phyloP scores from a whole-genome alignment of 2,329 filamentous ascomycete genomes.

The Ceratocystiopsis sp. region DNA sequence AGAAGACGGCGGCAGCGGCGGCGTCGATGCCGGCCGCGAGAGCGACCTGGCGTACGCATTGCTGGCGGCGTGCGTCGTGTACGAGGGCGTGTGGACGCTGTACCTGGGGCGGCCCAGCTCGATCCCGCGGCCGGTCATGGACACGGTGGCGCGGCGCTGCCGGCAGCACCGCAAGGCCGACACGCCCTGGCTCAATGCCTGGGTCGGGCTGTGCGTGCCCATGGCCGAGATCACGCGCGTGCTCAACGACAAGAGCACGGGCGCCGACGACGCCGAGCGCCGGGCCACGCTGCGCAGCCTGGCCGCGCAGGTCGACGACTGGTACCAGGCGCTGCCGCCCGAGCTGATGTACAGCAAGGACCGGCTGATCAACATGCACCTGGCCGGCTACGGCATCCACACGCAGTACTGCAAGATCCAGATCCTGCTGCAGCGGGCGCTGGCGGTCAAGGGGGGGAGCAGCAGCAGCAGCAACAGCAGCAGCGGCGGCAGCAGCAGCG shows the following conservation, averaged over 20 bases:
- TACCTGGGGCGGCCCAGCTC: slow-evolving; percentile 4
- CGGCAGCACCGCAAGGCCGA: not conserved
- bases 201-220: slow-evolving; percentile 1
- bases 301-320: not conserved
- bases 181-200: slow-evolving; percentile 1
- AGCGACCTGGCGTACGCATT: slow-evolving; percentile 1
- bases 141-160: not conserved
- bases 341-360: slow-evolving; percentile 3
- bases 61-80: slow-evolving; percentile 1
- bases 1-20: not conserved
- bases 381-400: slow-evolving; percentile 2
- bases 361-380: slow-evolving; percentile 1
- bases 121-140: slow-evolving; percentile 2
- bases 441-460: too few species aligned
- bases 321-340: slow-evolving; percentile 2
- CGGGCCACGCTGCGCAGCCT: not conserved
- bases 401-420: slow-evolving; percentile 5
- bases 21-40: not conserved
- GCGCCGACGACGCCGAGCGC: not conserved
- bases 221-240: slow-evolving; percentile 3
- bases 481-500: too few species aligned
- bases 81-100: slow-evolving; percentile 5
- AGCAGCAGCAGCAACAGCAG: not conserved
- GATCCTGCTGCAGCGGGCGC: slow-evolving; percentile 2
- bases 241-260: not conserved